Base-by-base conservation (phyloP, 1,284 basidiomycete genomes). In the Ceratobasidium sp. region DNA sequence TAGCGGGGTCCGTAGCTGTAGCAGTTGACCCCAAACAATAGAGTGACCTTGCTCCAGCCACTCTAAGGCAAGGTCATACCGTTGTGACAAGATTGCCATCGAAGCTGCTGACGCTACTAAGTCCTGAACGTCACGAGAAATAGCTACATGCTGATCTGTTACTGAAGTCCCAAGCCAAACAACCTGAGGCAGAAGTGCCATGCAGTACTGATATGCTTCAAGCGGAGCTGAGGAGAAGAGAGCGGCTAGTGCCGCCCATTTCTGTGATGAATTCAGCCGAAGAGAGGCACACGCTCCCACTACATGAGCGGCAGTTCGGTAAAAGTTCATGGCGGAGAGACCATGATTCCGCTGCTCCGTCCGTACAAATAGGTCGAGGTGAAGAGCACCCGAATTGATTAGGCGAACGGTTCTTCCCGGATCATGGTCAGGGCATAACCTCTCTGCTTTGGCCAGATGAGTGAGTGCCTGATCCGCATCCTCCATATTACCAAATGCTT, bases 41-140 rank as follows among this genome's bases (percentile, higher is more conserved):
- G 61, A 65, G 23, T 61, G 73, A 10, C 61, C 73, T 44, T 65
- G n/a, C 26, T 75, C 73, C 2, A 75, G 46, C 73, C 73, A 75
- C 50, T 75, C 73, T 9, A 56, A 9, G 10, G 73, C 73, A 7
- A 52, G 2, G 20, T 56, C 61, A 33, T 28, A 38, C 28, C 42
- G 42, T 12, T 44, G 20, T 15, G 13, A n/a, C 20, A 13, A 26
- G 44, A 73, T 62, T 10, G 70, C 70, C 5, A 28, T 12, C 20
- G 70, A n/a, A 3, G 70, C 57, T 50, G 57, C 70, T 15, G 50
- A 42, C 1, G 44, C 12, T 23, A 44, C 48, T 15, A 75, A 13
- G 12, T 40, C 26, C 28, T 33, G 12, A 15, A 65, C 23, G 5
- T 33, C 33, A 33, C 33, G 33, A 33, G 33, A 33, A 33, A 33